phyloP scores from a whole-genome alignment of 2,329 filamentous ascomycete species.

The Aspergillus fumigatus region DNA sequence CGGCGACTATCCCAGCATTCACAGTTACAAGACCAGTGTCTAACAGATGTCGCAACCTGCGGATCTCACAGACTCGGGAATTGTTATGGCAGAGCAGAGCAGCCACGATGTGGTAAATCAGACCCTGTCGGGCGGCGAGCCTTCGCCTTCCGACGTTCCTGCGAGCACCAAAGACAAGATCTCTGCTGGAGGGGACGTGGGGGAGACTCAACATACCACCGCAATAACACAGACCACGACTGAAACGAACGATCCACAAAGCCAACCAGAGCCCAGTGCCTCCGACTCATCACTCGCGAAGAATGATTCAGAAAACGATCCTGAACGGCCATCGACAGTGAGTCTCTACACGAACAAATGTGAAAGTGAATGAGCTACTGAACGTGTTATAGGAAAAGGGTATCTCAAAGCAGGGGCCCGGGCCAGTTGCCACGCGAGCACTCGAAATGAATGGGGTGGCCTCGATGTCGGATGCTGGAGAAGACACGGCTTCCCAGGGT shows the following conservation, averaged over 20 bases:
- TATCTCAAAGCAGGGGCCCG: conserved; percentile 25
- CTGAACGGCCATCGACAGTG: conserved; percentile 26
- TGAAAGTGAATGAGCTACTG: conserved; percentile 15
- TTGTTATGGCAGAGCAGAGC: conserved; percentile 70
- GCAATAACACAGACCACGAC: conserved; percentile 26
- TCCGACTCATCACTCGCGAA: conserved; percentile 15
- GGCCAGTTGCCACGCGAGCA: conserved; percentile 31
- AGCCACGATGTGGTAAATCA: conserved; percentile 68
- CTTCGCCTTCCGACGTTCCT: conserved; percentile 62
- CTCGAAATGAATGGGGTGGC: conserved; percentile 38
- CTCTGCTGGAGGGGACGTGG: conserved; percentile 49
- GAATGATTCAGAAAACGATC: conserved; percentile 21
- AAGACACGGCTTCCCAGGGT: conserved; percentile 40
- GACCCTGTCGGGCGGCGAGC: conserved; percentile 62
- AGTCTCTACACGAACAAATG: conserved; percentile 15
- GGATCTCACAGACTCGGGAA: conserved; percentile 44
- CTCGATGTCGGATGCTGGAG: conserved; percentile 33
- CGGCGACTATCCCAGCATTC: conserved; percentile 17
- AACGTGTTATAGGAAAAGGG: conserved; percentile 27
- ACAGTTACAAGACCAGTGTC: conserved; percentile 21
- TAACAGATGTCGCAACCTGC: conserved; percentile 31
- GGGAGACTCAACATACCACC: conserved; percentile 40
- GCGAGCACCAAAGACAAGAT: conserved; percentile 53
- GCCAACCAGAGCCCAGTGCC: conserved; percentile 19
- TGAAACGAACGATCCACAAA: conserved; percentile 19